These are phyloP conservation scores for Cantharellus cinnabarinus DNA, from an alignment of 768 basidiomycete genomes.

Conservation along the genomic window DNA sequence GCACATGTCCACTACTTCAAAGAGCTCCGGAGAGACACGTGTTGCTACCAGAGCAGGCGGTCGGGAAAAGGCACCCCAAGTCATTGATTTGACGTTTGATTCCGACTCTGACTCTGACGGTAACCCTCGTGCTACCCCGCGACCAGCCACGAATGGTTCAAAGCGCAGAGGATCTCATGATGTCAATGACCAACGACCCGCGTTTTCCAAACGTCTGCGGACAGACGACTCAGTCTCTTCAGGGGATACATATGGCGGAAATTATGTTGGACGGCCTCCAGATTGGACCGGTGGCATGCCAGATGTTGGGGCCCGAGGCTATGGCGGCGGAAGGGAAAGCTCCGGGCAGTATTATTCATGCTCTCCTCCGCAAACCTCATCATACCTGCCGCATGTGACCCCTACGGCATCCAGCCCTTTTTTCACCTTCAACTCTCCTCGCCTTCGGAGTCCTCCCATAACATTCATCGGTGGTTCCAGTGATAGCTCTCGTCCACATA, in stretches of 20 bases:
- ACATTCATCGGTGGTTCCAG: too few species aligned
- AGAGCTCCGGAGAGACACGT: background rate
- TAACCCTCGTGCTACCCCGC: background rate
- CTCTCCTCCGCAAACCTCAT: background rate
- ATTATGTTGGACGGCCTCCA: background rate
- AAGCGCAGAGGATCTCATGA: background rate
- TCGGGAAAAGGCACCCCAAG: constrained; percentile 27
- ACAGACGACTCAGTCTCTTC: background rate
- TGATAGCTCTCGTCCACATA: too few species aligned
- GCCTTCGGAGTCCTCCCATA: too few species aligned
- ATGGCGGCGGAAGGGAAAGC: background rate
- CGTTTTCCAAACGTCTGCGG: background rate
- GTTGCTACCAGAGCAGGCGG: background rate
- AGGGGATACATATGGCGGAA: background rate
- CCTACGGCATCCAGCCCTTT: background rate
- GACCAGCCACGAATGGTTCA: too few species aligned
- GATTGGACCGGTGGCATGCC: background rate
- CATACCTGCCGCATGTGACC: background rate
- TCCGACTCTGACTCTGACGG: constrained; percentile 39
- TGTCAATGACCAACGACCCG: background rate
- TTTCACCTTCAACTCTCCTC: too few species aligned
- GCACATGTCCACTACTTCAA: constrained; percentile 8
- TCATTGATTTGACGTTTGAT: constrained; percentile 74
- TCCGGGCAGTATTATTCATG: background rate
- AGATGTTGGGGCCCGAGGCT: background rate